phyloP scores from a whole-genome alignment of 192 early-diverging fungal species.

The Thoreauomyces humboldtii region DNA sequence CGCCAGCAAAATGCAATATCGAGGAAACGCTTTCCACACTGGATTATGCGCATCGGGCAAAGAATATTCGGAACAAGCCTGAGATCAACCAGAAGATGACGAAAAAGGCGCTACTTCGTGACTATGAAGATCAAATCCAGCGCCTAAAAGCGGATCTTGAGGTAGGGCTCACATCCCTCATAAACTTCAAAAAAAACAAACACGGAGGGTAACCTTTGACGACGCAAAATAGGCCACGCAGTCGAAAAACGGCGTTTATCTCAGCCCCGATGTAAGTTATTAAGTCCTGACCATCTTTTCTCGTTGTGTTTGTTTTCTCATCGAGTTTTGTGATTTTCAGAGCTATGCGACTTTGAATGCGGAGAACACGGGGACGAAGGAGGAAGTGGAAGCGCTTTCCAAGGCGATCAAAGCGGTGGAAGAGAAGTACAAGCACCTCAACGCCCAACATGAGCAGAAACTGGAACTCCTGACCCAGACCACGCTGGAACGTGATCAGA shows the following conservation, averaged over 20 bases:
- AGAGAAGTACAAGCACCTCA: constrained; percentile 30
- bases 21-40: constrained; percentile 91
- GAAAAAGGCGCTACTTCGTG: constrained; percentile 76
- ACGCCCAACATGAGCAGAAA: constrained; percentile 34
- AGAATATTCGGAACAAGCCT: constrained; percentile 58
- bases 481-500: constrained; percentile 21
- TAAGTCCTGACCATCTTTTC: no score
- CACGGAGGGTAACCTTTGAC: neutral
- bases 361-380: constrained; percentile 50
- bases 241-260: constrained; percentile 80
- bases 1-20: constrained; percentile 75
- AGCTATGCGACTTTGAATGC: constrained; percentile 55
- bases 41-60: constrained; percentile 71
- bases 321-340: no score
- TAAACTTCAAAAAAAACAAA: neutral
- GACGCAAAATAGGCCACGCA: constrained; percentile 53
- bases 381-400: constrained; percentile 38
- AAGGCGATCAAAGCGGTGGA: constrained; percentile 38
- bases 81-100: constrained; percentile 70
- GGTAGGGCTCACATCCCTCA: constrained; percentile 27
- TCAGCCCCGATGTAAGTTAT: constrained; percentile 54
- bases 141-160: constrained; percentile 73
- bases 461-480: constrained; percentile 35
- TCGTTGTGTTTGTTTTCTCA: no score
- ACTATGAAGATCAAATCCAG: constrained; percentile 78